Evolutionary conservation across 768 basidiomycete genomes (phyloP).

Genomic region (Leccinum arenicola): DNA sequence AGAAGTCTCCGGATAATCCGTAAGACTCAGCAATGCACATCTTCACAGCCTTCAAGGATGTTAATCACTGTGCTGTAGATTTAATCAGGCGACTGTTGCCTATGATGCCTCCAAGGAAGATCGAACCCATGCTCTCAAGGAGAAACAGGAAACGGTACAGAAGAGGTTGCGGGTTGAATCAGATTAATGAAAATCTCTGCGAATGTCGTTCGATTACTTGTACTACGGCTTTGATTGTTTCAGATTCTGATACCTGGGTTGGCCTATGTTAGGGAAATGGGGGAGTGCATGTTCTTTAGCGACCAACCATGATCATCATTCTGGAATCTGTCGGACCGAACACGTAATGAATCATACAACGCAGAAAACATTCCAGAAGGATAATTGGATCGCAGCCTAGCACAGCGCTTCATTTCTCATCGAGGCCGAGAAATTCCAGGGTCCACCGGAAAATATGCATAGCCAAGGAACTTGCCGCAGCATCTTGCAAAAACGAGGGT

Average conservation of each 20-base stretch:
- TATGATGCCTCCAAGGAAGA: constrained; percentile 91
- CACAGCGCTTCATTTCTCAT: constrained; percentile 13
- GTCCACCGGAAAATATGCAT: constrained; percentile 12
- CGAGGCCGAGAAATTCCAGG: constrained; percentile 5
- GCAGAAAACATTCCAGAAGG: constrained; percentile 15
- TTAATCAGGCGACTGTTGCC: constrained; percentile 75
- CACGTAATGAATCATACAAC: constrained; percentile 14
- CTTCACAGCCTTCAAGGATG: constrained; percentile 5
- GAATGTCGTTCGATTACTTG: constrained; percentile 1
- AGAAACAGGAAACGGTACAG: constrained; percentile 62
- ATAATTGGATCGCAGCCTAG: neutral
- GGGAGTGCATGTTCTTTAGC: neutral
- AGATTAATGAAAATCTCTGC: constrained; percentile 1
- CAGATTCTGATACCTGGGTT: constrained; percentile 7
- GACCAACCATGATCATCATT: constrained; percentile 7
- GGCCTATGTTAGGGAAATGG: neutral
- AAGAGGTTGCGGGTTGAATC: constrained; percentile 52
- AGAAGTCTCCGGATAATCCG: constrained; percentile 96
- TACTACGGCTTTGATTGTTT: neutral
- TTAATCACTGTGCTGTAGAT: constrained; percentile 42
- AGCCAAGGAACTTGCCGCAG: constrained; percentile 13
- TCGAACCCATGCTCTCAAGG: constrained; percentile 70
- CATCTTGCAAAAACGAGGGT: constrained; percentile 1
- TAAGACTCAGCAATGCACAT: constrained; percentile 36
- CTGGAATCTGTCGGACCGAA: neutral